phyloP scores from a whole-genome alignment of 139 green algal species.

The Coelastrella sp. region DNA sequence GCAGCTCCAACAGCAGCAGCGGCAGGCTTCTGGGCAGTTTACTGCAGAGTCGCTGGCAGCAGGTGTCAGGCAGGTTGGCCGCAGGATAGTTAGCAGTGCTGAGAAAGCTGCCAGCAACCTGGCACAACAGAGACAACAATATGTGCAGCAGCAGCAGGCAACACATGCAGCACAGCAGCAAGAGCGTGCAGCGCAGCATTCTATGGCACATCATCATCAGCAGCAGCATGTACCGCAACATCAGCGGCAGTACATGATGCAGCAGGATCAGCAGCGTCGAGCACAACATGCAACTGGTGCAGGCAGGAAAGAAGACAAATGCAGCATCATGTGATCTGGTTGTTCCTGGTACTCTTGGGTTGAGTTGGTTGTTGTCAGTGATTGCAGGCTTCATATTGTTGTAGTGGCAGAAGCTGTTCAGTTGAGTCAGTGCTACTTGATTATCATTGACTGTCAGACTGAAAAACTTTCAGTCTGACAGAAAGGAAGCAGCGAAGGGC shows the following conservation, averaged over 20 bases:
- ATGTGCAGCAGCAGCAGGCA: conserved; percentile 28
- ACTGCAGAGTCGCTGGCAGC: neutral
- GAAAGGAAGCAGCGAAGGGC: too few relatives aligned
- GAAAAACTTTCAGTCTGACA: too few relatives aligned
- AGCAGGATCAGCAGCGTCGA: neutral
- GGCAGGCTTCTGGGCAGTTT: neutral
- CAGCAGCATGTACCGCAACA: conserved; percentile 8
- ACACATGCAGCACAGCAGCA: conserved; percentile 5
- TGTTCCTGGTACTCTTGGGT: too few relatives aligned
- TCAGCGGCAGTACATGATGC: conserved; percentile 13
- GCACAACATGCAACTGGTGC: neutral
- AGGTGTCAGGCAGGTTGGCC: conserved; percentile 8
- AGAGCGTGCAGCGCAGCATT: neutral
- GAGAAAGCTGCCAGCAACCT: neutral
- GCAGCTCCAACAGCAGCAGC: conserved; percentile 9
- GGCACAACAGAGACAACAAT: conserved; percentile 43
- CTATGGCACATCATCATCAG: neutral
- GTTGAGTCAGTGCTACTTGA: too few relatives aligned
- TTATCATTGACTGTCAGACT: too few relatives aligned
- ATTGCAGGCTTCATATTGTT: too few relatives aligned
- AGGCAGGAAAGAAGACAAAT: conserved; percentile 47
- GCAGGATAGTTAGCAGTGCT: neutral
- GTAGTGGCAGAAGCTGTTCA: too few relatives aligned
- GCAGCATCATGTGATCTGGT: conserved; percentile 6
- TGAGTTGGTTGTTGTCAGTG: too few relatives aligned